A percentile compares a stretch with the other conserved stretches of the same genome.
These are phyloP conservation scores for Vitis hybrid DNA, from an alignment of 177 flowering plant genomes.

Conservation along the genomic window DNA sequence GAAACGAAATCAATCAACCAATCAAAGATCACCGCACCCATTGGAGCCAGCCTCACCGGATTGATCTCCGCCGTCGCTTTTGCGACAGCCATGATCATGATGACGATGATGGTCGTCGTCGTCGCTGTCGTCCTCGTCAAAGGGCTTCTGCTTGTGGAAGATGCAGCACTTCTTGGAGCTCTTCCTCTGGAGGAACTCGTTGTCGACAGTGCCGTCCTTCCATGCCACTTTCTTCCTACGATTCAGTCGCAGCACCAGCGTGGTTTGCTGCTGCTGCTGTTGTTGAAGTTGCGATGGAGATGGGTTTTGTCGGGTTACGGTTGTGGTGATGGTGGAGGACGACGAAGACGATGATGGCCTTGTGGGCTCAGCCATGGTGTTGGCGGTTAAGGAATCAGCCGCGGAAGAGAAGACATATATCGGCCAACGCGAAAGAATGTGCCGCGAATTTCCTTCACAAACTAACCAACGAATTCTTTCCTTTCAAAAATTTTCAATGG, in stretches of 20 bases:
- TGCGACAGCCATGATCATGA: constrained; percentile 8
- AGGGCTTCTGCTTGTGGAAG: constrained; percentile 87
- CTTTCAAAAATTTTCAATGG: no score
- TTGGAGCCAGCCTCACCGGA: no score
- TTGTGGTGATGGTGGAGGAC: constrained; percentile 28
- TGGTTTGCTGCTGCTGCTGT: constrained; percentile 37
- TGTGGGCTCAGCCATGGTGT: constrained; percentile 3
- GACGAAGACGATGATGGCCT: constrained; percentile 1
- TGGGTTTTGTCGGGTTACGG: constrained; percentile 40
- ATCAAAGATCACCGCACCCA: no score
- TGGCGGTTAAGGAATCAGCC: no score
- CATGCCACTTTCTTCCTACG: constrained; percentile 81
- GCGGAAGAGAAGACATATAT: no score
- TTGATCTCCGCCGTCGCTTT: no score
- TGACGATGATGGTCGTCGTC: constrained; percentile 36
- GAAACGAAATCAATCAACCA: no score
- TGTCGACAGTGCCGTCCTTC: constrained; percentile 95
- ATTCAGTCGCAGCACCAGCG: constrained; percentile 53
- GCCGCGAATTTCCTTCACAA: no score
- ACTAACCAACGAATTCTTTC: no score
- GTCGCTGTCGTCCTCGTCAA: constrained; percentile 89
- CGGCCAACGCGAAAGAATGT: no score
- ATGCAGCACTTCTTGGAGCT: constrained; percentile 96
- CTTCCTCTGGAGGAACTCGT: constrained; percentile 84
- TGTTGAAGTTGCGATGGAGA: constrained; percentile 18